Evolutionary conservation across 768 basidiomycete species (phyloP).

Genomic region (Suillus americanus): DNA sequence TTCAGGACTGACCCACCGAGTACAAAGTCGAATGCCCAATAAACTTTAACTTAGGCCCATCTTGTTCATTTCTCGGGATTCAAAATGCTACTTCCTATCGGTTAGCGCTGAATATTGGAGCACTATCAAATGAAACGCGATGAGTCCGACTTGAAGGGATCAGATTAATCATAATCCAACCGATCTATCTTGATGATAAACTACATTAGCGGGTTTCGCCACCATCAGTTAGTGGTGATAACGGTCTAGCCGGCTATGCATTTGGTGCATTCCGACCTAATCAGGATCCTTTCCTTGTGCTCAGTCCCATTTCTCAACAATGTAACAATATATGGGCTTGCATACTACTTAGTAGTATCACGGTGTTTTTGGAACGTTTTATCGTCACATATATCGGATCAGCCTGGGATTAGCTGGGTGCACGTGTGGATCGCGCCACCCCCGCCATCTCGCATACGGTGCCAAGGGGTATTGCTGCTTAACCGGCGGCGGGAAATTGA

Average conservation of each 20-base stretch:
- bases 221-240: neutral
- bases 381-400: neutral
- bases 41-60: neutral
- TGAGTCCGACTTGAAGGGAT: neutral
- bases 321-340: neutral
- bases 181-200: too few relatives aligned
- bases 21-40: neutral
- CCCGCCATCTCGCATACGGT: conserved; percentile 34
- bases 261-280: neutral
- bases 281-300: neutral
- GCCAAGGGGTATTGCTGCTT: conserved; percentile 29
- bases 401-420: neutral
- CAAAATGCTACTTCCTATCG: neutral
- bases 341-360: neutral
- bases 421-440: neutral
- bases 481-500: conserved; percentile 43
- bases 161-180: neutral
- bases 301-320: neutral
- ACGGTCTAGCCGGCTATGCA: neutral
- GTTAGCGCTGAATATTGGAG: neutral
- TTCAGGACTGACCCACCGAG: neutral
- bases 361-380: neutral
- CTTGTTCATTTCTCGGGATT: neutral
- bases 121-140: neutral
- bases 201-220: neutral